phyloP scores from a whole-genome alignment of 345 rosid species.

The Hypericum androsaemum region DNA sequence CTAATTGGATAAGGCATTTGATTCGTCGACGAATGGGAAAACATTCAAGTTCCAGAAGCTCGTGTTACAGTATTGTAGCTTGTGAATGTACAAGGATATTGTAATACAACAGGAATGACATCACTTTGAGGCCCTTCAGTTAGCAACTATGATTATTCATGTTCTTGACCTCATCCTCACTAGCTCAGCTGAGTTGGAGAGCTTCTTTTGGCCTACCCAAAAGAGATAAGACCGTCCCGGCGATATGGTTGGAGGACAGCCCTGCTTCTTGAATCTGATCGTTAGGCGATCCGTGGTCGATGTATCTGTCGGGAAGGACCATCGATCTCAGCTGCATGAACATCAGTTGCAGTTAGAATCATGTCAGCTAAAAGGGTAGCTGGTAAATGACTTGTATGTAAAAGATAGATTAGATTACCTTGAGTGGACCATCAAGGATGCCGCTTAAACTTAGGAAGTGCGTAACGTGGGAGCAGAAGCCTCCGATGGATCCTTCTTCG shows the following conservation, averaged over 20 bases:
- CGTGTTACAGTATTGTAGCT: too few species aligned
- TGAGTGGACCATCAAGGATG: conserved; percentile 65
- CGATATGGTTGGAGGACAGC: conserved; percentile 47
- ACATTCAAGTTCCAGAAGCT: too few species aligned
- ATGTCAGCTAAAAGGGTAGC: neutral
- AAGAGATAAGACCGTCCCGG: conserved; percentile 51
- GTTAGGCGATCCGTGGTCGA: conserved; percentile 49
- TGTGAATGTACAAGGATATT: too few species aligned
- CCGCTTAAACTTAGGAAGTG: conserved; percentile 69
- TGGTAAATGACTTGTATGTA: neutral
- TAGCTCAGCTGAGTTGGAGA: conserved; percentile 28
- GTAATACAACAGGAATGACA: too few species aligned
- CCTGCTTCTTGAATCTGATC: conserved; percentile 61
- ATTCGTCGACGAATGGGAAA: too few species aligned
- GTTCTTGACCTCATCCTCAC: too few species aligned
- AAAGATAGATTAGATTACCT: conserved; percentile 29
- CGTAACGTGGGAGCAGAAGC: conserved; percentile 75
- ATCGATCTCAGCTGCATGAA: conserved; percentile 50
- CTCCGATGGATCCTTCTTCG: conserved; percentile 86
- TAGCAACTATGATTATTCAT: too few species aligned
- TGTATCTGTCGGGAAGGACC: conserved; percentile 70
- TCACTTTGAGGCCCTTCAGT: too few species aligned
- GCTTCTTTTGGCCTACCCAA: conserved; percentile 54
- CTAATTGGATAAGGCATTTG: too few species aligned
- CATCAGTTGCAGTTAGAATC: conserved; percentile 9